Conservation (phyloP, 23 red algal genomes). For the Gracilaria gracilis region DNA sequence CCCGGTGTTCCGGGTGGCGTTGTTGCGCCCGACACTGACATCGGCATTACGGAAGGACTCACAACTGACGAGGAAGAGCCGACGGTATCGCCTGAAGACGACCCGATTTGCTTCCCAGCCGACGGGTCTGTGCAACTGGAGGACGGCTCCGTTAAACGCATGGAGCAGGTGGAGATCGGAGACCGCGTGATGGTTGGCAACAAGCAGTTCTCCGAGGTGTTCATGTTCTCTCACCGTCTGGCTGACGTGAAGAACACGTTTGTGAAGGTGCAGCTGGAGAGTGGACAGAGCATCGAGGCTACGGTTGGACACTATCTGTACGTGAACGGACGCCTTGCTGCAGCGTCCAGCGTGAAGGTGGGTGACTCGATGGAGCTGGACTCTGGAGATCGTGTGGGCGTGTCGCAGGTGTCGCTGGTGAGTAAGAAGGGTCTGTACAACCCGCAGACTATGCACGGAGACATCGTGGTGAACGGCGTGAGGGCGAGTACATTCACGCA, state of each 20-base stretch:
- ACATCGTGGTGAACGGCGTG: constrained; percentile 64
- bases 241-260: constrained; percentile 11
- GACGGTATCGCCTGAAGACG: constrained; percentile 31
- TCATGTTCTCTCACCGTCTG: constrained; percentile 69
- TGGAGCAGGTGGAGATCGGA: constrained; percentile 29
- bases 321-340: constrained; percentile 41
- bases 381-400: neutral
- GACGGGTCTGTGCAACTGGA: constrained; percentile 47
- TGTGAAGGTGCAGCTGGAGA: constrained; percentile 39
- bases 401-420: constrained; percentile 24
- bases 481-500: constrained; percentile 41
- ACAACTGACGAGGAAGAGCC: neutral
- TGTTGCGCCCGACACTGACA: too few species aligned
- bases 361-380: constrained; percentile 46
- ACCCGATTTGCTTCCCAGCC: constrained; percentile 60
- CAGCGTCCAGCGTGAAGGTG: constrained; percentile 32
- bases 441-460: constrained; percentile 58
- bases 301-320: constrained; percentile 67
- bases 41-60: too few species aligned
- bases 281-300: constrained; percentile 12
- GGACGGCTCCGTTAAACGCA: constrained; percentile 13
- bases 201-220: constrained; percentile 38
- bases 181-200: constrained; percentile 51
- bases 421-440: constrained; percentile 55
- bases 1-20: too few species aligned